Percentiles rank a stretch among this genome's conserved stretches.
Conservation (phyloP, 495 filamentous ascomycete species). For the Platismatia glauca region DNA sequence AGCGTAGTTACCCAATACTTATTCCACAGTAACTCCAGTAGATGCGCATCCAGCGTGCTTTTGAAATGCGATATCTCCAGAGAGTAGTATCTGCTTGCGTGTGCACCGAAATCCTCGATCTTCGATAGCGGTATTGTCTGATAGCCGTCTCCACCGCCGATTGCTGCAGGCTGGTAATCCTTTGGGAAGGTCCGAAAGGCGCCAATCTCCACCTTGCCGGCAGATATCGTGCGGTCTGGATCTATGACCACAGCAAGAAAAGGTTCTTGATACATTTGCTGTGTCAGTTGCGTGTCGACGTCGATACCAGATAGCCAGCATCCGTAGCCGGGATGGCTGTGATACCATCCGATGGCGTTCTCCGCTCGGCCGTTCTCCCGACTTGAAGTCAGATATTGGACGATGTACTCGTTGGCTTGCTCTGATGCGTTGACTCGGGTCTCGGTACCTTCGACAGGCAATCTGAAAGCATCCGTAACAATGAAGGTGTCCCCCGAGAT, state of each 20-base stretch:
- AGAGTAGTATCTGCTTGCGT: conserved; percentile 78
- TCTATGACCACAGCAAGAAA: conserved; percentile 97
- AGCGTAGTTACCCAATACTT: conserved; percentile 99
- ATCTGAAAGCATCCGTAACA: conserved; percentile 85
- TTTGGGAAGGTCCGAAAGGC: conserved; percentile 89
- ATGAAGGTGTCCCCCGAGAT: conserved; percentile 76
- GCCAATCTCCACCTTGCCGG: conserved; percentile 94
- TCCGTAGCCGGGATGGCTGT: conserved; percentile 94
- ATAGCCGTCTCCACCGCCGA: conserved; percentile 42
- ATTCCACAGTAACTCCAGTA: conserved; percentile 90
- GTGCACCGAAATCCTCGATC: conserved; percentile 92
- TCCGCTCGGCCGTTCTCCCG: conserved; percentile 71
- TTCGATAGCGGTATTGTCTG: conserved; percentile 83
- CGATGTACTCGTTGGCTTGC: conserved; percentile 95
- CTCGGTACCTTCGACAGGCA: conserved; percentile 96
- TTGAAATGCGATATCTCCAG: conserved; percentile 92
- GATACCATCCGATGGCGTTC: conserved; percentile 97
- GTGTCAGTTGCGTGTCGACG: conserved; percentile 73
- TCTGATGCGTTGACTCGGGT: conserved; percentile 93
- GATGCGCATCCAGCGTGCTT: conserved; percentile 72
- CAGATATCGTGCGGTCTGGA: conserved; percentile 89
- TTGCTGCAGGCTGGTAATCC: conserved; percentile 52
- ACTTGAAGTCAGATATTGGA: conserved; percentile 66
- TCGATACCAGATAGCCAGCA: conserved; percentile 98
- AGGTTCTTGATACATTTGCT: conserved; percentile 77